These are phyloP conservation scores for Clitoria ternatea DNA, from an alignment of 306 rosid genomes.

Conservation along the genomic window DNA sequence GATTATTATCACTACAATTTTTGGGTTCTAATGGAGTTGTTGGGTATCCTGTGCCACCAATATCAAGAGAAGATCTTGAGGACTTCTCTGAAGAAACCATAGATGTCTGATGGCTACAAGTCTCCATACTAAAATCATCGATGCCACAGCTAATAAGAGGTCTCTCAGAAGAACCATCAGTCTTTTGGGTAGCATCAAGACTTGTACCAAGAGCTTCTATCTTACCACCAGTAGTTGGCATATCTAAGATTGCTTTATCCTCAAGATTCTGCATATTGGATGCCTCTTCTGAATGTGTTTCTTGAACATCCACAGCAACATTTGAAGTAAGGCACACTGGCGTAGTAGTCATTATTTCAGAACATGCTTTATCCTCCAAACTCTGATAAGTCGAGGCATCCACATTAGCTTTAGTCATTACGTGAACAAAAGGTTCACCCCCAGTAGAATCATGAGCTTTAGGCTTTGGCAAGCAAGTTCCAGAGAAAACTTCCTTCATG, in stretches of 20 bases:
- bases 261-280: constrained; percentile 15
- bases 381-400: constrained; percentile 18
- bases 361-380: constrained; percentile 20
- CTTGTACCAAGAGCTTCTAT: constrained; percentile 28
- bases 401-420: constrained; percentile 28
- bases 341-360: constrained; percentile 12
- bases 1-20: constrained; percentile 14
- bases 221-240: constrained; percentile 24
- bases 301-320: background rate
- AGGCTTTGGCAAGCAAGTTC: constrained; percentile 65
- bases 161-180: constrained; percentile 31
- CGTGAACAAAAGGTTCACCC: constrained; percentile 40
- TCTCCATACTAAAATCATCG: constrained; percentile 15
- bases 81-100: constrained; percentile 29
- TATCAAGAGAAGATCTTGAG: constrained; percentile 33
- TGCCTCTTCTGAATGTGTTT: constrained; percentile 27
- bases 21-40: constrained; percentile 23
- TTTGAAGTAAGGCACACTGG: background rate
- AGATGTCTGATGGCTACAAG: constrained; percentile 30
- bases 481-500: constrained; percentile 98
- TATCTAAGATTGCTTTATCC: constrained; percentile 23
- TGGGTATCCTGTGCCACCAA: constrained; percentile 16
- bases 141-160: constrained; percentile 26
- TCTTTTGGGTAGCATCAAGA: constrained; percentile 23
- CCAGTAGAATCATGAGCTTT: constrained; percentile 49